These are phyloP conservation scores for Stephania japonica DNA, from an alignment of 164 flowering plant species.

Conservation along the genomic window DNA sequence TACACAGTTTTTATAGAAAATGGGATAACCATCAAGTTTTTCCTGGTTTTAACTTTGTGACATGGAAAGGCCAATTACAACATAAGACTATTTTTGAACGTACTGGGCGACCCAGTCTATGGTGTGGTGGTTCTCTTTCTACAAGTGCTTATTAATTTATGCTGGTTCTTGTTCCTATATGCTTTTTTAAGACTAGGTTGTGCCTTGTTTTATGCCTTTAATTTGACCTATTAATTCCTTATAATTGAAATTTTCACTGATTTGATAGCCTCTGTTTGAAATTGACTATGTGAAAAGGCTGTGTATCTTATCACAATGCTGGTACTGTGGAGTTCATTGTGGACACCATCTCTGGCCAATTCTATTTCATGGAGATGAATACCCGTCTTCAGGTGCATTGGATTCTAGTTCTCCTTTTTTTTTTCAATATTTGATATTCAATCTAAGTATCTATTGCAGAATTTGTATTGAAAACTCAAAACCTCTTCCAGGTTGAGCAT, in stretches of 20 bases:
- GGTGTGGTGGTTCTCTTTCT: background rate
- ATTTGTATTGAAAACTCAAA: constrained; percentile 2
- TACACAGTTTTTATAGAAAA: too few species aligned
- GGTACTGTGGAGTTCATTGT: constrained; percentile 99
- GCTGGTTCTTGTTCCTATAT: background rate
- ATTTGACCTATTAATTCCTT: background rate
- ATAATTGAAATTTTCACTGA: constrained; percentile 16
- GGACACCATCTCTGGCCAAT: constrained; percentile 72
- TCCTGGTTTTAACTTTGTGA: too few species aligned
- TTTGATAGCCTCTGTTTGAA: constrained; percentile 16
- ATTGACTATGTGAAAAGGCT: constrained; percentile 53
- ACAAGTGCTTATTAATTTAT: background rate
- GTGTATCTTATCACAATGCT: constrained; percentile 90
- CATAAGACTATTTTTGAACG: too few species aligned
- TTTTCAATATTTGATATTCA: background rate
- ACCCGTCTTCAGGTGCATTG: constrained; percentile 89
- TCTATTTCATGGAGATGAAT: constrained; percentile 99
- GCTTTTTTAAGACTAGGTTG: background rate
- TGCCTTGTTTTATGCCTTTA: background rate
- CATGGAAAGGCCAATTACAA: too few species aligned
- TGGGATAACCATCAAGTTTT: too few species aligned
- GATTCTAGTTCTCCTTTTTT: constrained; percentile 1
- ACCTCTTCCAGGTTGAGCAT: constrained; percentile 78
- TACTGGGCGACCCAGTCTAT: too few species aligned
- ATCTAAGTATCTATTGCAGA: background rate